Base-by-base conservation (phyloP, 2,329 filamentous ascomycete species). In the Alternaria alternata region DNA sequence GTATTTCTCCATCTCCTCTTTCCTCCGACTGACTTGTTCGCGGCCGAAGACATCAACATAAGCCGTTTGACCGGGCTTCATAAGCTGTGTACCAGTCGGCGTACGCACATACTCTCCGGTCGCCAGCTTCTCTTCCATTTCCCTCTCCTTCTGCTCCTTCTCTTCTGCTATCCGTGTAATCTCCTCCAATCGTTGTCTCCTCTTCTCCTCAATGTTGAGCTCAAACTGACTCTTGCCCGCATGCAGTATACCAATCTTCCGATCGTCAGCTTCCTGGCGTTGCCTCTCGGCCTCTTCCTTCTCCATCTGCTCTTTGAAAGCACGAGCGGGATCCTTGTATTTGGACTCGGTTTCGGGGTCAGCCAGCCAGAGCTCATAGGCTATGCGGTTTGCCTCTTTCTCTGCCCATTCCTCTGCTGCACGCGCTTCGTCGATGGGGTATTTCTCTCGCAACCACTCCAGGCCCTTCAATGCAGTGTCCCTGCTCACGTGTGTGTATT, bases 391-490 rank as follows among this genome's bases (percentile, higher is more conserved):
- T 2, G 76, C 77, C 57, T 80, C 78, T 42, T 66, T 71, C 63
- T 78, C 75, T 7, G 77, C 76, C 76, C 77, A 80, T 54, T 75
- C 73, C 51, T 77, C 73, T 9, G 79, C 79, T 14, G 78, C 77
- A 2, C 73, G 70, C 48, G 78, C 77, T 53, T 80, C 79, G 61
- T 80, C 78, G 30, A 80, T 68, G n/a, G 79, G 79, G 51, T 71
- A 76, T 12, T 59, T 57, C 6, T 75, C 62, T 14, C 79, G 75
- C 47, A 80, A 65, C 71, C 75, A 80, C 26, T 72, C 67, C 24
- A 80, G 59, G 5, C 69, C 79, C 30, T 73, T 74, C 18, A 74
- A 54, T 2, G 74, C 75, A 3, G 69, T 62, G 0, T 68, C 67
- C 3, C 68, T 65, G 43, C 60, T 72, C n/a, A 77, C 66, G 43